A percentile compares a stretch with the other conserved stretches of the same genome.
These are phyloP conservation scores for Kurtzmaniella quercitrusa DNA, from an alignment of 1,139 yeast species.

Conservation along the genomic window DNA sequence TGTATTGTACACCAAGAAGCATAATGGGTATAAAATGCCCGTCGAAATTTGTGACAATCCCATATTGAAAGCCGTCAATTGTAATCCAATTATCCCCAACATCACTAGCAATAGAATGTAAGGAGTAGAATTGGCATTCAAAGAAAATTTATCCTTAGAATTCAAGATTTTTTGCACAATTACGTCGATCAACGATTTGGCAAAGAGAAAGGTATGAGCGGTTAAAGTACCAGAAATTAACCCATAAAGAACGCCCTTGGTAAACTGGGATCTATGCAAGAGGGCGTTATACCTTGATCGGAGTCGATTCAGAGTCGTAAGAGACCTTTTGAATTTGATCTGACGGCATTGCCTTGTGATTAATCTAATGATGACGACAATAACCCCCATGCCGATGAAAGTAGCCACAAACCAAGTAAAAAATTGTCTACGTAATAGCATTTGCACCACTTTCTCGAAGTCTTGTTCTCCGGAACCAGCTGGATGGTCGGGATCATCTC, in stretches of 20 bases:
- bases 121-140: slow-evolving; percentile 24
- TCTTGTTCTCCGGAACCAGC: slow-evolving; percentile 18
- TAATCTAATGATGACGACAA: slow-evolving; percentile 21
- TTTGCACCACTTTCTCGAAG: slow-evolving; percentile 23
- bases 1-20: slow-evolving; percentile 79
- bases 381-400: slow-evolving; percentile 22
- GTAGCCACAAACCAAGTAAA: slow-evolving; percentile 38
- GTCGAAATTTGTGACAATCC: slow-evolving; percentile 74
- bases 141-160: slow-evolving; percentile 15
- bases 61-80: slow-evolving; percentile 67
- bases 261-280: slow-evolving; percentile 22
- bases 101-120: slow-evolving; percentile 56
- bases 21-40: slow-evolving; percentile 75
- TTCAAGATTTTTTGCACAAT: slow-evolving; percentile 42
- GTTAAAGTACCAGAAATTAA: slow-evolving; percentile 73
- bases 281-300: slow-evolving; percentile 1
- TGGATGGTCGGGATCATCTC: slow-evolving; percentile 3
- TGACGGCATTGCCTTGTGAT: slow-evolving; percentile 11
- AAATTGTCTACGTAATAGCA: slow-evolving; percentile 25
- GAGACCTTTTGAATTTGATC: slow-evolving; percentile 10
- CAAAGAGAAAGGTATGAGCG: slow-evolving; percentile 81
- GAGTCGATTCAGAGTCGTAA: not conserved
- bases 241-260: slow-evolving; percentile 61
- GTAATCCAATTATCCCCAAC: slow-evolving; percentile 66
- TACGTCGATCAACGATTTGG: slow-evolving; percentile 78